These are phyloP conservation scores for Vanrija humicola DNA, from an alignment of 1,284 basidiomycete species.

Conservation along the genomic window DNA sequence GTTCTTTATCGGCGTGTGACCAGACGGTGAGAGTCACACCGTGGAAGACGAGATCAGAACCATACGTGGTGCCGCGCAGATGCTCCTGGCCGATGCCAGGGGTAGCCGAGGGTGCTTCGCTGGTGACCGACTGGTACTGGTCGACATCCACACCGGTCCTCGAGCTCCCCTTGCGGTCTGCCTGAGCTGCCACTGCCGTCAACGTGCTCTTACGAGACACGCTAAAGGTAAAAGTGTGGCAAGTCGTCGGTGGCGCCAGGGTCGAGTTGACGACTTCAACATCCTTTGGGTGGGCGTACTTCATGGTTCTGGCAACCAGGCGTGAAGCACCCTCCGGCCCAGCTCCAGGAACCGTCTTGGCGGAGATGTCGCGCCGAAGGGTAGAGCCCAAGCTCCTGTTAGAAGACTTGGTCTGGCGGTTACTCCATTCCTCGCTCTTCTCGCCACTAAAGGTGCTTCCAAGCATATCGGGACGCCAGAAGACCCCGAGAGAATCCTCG, in stretches of 20 bases:
- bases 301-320: constrained; percentile 83
- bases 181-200: constrained; percentile 27
- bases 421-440: constrained; percentile 23
- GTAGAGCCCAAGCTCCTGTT: constrained; percentile 14
- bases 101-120: constrained; percentile 14
- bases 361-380: constrained; percentile 49
- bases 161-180: constrained; percentile 49
- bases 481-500: constrained; percentile 81
- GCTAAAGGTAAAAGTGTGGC: constrained; percentile 84
- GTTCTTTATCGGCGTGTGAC: constrained; percentile 85
- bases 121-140: constrained; percentile 53
- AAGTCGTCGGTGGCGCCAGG: constrained; percentile 82
- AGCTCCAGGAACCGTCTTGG: constrained; percentile 47
- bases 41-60: constrained; percentile 62
- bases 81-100: constrained; percentile 56
- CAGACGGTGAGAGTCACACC: constrained; percentile 88
- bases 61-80: constrained; percentile 56
- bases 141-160: constrained; percentile 18
- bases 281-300: constrained; percentile 56
- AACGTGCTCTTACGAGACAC: constrained; percentile 39
- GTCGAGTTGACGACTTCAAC: constrained; percentile 89
- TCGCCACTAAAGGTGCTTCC: constrained; percentile 80
- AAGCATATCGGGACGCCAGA: constrained; percentile 91
- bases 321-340: constrained; percentile 52
- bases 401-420: constrained; percentile 26